Percentiles rank a stretch among this genome's conserved stretches.
Evolutionary conservation across 2,329 filamentous ascomycete genomes (phyloP).

Genomic region (Fusarium oligoseptatum): DNA sequence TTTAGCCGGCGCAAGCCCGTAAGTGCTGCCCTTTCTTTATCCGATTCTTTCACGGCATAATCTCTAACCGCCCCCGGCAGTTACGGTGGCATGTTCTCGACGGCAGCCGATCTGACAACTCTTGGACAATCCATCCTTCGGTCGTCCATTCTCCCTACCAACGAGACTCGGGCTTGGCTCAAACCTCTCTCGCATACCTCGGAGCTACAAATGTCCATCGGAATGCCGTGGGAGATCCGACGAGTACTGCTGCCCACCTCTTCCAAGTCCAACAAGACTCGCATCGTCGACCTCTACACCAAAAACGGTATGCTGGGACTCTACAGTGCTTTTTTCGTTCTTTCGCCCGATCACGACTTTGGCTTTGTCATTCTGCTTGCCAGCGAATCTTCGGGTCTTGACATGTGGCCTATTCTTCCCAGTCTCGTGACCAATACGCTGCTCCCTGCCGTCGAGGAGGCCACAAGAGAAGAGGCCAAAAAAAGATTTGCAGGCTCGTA

Average conservation of each 20-base stretch:
- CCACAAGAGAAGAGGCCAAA: background rate
- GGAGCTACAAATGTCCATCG: constrained; percentile 52
- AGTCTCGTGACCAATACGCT: background rate
- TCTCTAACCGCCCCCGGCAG: background rate
- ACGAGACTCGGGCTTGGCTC: constrained; percentile 52
- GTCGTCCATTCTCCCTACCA: background rate
- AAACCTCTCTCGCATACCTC: constrained; percentile 56
- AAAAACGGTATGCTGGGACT: constrained; percentile 56
- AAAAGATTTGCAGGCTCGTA: background rate
- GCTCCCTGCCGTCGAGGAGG: background rate
- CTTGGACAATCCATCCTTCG: constrained; percentile 14
- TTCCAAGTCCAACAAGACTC: constrained; percentile 46
- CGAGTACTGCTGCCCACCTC: constrained; percentile 34
- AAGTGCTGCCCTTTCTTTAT: background rate
- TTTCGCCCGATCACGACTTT: constrained; percentile 60
- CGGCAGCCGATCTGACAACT: background rate
- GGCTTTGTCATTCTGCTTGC: constrained; percentile 18
- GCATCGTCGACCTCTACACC: constrained; percentile 59
- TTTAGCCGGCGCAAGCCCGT: constrained; percentile 7
- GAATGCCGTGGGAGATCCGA: constrained; percentile 62
- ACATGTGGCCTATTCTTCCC: background rate
- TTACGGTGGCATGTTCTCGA: constrained; percentile 13
- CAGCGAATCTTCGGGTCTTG: constrained; percentile 15
- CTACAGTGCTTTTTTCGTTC: constrained; percentile 54
- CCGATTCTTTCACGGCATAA: background rate